These are phyloP conservation scores for Gleditsia sinensis DNA, from an alignment of 306 rosid genomes.

Conservation along the genomic window DNA sequence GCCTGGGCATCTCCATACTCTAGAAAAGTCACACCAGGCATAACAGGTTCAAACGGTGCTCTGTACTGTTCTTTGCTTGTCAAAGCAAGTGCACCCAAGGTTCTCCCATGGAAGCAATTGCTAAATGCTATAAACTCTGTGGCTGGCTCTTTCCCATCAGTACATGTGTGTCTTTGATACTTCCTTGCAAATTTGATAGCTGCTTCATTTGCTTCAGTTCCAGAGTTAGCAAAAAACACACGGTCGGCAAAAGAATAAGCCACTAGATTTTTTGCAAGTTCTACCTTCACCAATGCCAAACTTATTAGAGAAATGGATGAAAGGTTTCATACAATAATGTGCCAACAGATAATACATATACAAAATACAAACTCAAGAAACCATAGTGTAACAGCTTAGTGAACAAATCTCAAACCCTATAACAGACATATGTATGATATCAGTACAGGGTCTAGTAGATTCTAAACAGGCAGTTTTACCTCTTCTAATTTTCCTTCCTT, in stretches of 20 bases:
- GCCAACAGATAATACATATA: neutral
- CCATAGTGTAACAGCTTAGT: conserved; percentile 2
- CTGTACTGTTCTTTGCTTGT: conserved; percentile 92
- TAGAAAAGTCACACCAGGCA: conserved; percentile 90
- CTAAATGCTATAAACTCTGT: conserved; percentile 76
- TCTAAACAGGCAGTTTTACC: conserved; percentile 2
- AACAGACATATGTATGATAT: neutral
- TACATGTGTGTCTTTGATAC: conserved; percentile 61
- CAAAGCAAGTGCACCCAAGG: conserved; percentile 93
- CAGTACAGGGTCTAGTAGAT: neutral
- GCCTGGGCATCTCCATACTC: conserved; percentile 81
- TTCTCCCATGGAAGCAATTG: conserved; percentile 91
- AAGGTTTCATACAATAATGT: conserved; percentile 1
- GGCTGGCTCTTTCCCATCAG: conserved; percentile 60
- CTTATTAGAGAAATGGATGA: neutral
- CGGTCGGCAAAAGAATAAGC: conserved; percentile 82
- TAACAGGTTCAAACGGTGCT: conserved; percentile 88
- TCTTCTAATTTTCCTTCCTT: neutral
- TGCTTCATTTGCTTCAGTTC: conserved; percentile 96
- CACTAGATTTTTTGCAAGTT: conserved; percentile 79
- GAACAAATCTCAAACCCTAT: neutral
- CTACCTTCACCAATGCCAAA: conserved; percentile 58
- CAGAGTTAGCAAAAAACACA: conserved; percentile 83
- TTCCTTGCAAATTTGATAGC: conserved; percentile 92
- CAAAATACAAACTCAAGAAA: conserved; percentile 11